Conservation (phyloP, 2,329 filamentous ascomycete species). For the Nemania abortiva region DNA sequence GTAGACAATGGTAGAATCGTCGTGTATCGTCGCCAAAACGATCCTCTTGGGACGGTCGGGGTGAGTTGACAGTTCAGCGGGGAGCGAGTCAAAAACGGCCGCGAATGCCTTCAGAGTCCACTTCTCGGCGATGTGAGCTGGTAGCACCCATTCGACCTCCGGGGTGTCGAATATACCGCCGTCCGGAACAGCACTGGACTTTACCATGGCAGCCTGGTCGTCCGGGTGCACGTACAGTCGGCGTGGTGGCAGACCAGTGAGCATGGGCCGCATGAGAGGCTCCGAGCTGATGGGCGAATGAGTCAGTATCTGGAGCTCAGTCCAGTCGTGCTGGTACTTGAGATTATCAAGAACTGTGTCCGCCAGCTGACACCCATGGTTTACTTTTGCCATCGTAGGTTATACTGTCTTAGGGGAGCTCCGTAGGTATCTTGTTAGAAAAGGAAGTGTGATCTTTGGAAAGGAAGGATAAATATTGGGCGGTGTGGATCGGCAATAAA, state of each 20-base stretch:
- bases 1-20: constrained; percentile 86
- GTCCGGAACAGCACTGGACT: constrained; percentile 65
- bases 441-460: not conserved
- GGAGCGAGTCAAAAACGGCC: constrained; percentile 75
- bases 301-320: constrained; percentile 66
- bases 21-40: constrained; percentile 79
- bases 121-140: constrained; percentile 78
- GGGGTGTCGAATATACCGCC: constrained; percentile 62
- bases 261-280: constrained; percentile 69
- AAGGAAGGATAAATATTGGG: constrained; percentile 3
- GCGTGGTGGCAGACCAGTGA: constrained; percentile 79
- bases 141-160: constrained; percentile 81
- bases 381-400: constrained; percentile 43
- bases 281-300: constrained; percentile 52
- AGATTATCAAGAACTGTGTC: constrained; percentile 77
- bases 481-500: constrained; percentile 16
- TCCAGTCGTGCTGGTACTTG: constrained; percentile 81
- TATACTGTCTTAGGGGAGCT: not conserved
- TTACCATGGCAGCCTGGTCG: constrained; percentile 80
- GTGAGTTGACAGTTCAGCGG: constrained; percentile 56
- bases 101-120: constrained; percentile 77
- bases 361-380: constrained; percentile 59
- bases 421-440: not conserved
- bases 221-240: constrained; percentile 84
- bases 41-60: constrained; percentile 72